phyloP scores from a whole-genome alignment of 2,329 filamentous ascomycete species.

The Alternaria conjuncta region DNA sequence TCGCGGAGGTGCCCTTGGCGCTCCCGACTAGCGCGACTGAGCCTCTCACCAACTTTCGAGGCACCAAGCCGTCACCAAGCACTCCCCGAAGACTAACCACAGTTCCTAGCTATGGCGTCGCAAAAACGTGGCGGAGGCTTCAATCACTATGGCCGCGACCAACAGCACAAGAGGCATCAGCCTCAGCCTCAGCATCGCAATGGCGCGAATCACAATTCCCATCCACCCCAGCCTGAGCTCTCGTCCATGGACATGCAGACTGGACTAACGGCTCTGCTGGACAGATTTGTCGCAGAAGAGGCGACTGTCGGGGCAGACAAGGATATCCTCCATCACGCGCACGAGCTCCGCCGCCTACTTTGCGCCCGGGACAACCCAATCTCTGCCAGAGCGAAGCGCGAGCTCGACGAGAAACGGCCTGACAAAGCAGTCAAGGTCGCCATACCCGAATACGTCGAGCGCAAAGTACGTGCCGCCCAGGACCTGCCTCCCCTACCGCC shows the following conservation, averaged over 20 bases:
- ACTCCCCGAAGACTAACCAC: background rate
- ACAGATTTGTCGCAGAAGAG: constrained; percentile 40
- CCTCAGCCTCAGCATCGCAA: constrained; percentile 6
- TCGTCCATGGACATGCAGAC: constrained; percentile 34
- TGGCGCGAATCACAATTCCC: background rate
- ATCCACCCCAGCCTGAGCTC: constrained; percentile 16
- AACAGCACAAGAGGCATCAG: constrained; percentile 4
- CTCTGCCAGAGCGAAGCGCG: constrained; percentile 60
- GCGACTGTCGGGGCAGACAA: constrained; percentile 29
- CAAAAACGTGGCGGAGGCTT: constrained; percentile 27
- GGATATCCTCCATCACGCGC: constrained; percentile 37
- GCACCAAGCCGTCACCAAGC: background rate
- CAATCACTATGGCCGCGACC: constrained; percentile 26
- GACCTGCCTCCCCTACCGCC: constrained; percentile 65
- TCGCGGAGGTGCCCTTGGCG: constrained; percentile 21
- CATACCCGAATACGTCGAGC: constrained; percentile 37
- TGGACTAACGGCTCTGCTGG: constrained; percentile 39
- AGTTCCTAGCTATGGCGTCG: constrained; percentile 20
- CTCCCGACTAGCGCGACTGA: constrained; percentile 12
- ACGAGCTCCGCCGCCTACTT: constrained; percentile 35
- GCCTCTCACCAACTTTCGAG: background rate
- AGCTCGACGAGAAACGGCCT: constrained; percentile 39
- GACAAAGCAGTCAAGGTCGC: constrained; percentile 20
- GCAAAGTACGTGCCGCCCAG: constrained; percentile 37
- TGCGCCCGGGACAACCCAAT: constrained; percentile 40